Evolutionary conservation across 192 early-diverging fungal species (phyloP).

Genomic region (Coemansia brasiliensis): DNA sequence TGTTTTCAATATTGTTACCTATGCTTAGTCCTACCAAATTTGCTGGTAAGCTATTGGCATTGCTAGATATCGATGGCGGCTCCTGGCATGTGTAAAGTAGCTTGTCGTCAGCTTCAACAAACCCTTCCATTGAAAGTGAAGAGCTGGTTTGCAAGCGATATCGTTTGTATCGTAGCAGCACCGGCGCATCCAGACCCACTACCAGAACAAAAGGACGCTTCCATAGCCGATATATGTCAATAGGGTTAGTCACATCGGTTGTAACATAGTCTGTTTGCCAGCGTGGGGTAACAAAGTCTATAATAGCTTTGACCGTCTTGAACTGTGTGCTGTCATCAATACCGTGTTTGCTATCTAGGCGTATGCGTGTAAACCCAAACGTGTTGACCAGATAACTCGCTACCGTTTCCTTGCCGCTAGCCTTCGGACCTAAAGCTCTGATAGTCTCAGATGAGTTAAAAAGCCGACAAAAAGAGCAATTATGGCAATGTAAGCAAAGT

Average conservation of each 20-base stretch:
- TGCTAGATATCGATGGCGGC: background rate
- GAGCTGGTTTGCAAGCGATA: constrained; percentile 22
- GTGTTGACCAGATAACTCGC: constrained; percentile 19
- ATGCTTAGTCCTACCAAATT: background rate
- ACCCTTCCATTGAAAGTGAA: constrained; percentile 55
- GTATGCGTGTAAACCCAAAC: constrained; percentile 25
- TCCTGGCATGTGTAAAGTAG: constrained; percentile 45
- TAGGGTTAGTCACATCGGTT: constrained; percentile 57
- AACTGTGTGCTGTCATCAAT: constrained; percentile 45
- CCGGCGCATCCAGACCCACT: constrained; percentile 82
- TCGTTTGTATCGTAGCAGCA: constrained; percentile 66
- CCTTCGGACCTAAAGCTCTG: constrained; percentile 46
- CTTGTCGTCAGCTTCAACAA: constrained; percentile 60
- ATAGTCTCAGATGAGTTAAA: background rate
- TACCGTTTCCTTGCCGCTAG: constrained; percentile 52
- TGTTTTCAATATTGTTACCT: constrained; percentile 5
- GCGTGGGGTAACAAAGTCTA: constrained; percentile 68
- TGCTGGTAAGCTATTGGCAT: constrained; percentile 11
- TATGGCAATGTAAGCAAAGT: background rate
- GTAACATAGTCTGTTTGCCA: constrained; percentile 79
- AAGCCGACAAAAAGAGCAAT: background rate
- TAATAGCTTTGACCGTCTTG: constrained; percentile 57
- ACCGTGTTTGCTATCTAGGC: constrained; percentile 3
- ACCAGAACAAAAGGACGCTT: constrained; percentile 80
- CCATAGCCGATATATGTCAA: constrained; percentile 61